phyloP scores from a whole-genome alignment of 2,329 filamentous ascomycete species.

The Fusarium sp. region DNA sequence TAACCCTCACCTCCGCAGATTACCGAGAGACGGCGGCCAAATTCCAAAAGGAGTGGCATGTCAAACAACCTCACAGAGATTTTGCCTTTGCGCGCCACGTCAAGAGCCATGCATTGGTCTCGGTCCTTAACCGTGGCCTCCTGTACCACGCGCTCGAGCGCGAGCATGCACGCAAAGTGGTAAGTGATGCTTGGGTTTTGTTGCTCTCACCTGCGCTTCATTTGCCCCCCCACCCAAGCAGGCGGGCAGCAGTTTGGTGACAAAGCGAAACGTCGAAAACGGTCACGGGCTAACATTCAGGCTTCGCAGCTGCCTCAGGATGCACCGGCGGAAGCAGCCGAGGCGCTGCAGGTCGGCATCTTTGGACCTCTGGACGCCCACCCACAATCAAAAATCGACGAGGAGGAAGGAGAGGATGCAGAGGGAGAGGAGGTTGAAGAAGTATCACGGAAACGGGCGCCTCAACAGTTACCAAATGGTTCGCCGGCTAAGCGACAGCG shows the following conservation, averaged over 20 bases:
- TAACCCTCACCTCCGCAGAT: constrained; percentile 55
- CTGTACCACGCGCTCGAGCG: constrained; percentile 67
- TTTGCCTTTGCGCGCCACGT: constrained; percentile 71
- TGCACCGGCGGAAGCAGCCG: constrained; percentile 56
- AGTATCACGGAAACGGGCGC: constrained; percentile 60
- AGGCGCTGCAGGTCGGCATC: constrained; percentile 59
- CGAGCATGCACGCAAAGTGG: constrained; percentile 60
- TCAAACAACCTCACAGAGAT: constrained; percentile 67
- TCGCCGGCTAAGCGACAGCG: constrained; percentile 66
- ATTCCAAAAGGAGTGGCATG: constrained; percentile 73
- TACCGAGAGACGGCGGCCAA: constrained; percentile 72
- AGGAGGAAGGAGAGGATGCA: constrained; percentile 48
- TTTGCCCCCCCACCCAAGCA: constrained; percentile 18
- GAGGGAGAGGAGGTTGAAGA: constrained; percentile 52
- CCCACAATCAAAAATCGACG: constrained; percentile 53
- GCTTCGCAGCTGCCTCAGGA: constrained; percentile 58
- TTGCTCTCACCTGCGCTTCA: constrained; percentile 13
- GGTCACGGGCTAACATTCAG: constrained; percentile 39
- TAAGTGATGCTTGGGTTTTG: constrained; percentile 46
- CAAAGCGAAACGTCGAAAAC: constrained; percentile 34
- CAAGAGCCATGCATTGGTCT: constrained; percentile 69
- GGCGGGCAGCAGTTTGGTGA: constrained; percentile 27
- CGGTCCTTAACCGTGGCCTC: constrained; percentile 68
- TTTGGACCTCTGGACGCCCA: constrained; percentile 64
- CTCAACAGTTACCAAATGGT: constrained; percentile 59